Base-by-base conservation (phyloP, 208 protist species). In the Leishmania martiniquensis region DNA sequence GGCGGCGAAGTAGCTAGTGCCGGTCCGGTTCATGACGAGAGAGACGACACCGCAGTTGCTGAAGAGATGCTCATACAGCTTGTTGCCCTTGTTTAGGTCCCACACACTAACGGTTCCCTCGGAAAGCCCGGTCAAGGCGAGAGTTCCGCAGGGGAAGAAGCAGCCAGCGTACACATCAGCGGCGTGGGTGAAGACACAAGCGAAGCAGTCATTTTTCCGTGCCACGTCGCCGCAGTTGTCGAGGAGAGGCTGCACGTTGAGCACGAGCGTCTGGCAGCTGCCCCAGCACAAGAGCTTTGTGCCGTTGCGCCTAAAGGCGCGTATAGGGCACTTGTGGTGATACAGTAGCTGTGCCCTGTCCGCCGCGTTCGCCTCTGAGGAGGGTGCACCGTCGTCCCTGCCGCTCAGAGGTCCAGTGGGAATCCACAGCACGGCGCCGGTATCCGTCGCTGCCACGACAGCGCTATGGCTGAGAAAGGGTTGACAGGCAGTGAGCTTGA, bases 101-200 rank as follows among this genome's bases (percentile, higher is more conserved):
- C 93, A 97, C 29, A 95, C 67, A 0, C 85, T 87, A 22, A 97
- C 87, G 3, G 87, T 94, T 65, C 93, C 93, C 25, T 97, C 90
- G 1, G 93, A 94, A 9, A 92, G 84, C 12, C 93, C 93, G 10
- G 93, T 93, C 66, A 88, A 85, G 20, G 91, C 85, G 51, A 94
- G 84, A 25, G 85, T 91, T 32, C 91, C 91, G 72, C 87, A 95
- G 2, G 93, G 88, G 74, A 94, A 93, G 42, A 95, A 87, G 73
- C 88, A 93, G 73, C 89, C 85, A 4, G 89, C 88, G 60, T 87
- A 88, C n/a, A 95, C 87, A 39, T 95, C 91, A 6, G 87, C 82
- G 13, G 73, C 78, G 77, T 95, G 91, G 22, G 75, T 72, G 73
- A 97, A 90, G 45, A 85, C 78, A 78, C 90, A 86, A 22, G 81